Conservation (phyloP, 1,284 basidiomycete species). For the Sphaerobolus stellatus region DNA sequence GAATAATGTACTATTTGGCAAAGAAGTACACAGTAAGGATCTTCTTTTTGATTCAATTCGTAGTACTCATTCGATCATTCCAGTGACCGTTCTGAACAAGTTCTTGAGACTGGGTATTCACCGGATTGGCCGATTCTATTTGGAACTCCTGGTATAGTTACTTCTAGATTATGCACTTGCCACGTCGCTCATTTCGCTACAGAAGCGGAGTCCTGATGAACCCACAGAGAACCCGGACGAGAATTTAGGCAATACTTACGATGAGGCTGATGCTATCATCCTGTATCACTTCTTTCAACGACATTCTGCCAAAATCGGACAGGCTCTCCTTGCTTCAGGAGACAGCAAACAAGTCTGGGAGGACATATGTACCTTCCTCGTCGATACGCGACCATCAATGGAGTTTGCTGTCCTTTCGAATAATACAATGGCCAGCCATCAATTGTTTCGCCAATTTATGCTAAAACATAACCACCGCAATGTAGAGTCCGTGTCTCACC, state of each 20-base stretch:
- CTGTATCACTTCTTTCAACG: slow-evolving; percentile 82
- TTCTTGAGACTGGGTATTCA: slow-evolving; percentile 78
- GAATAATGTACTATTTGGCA: slow-evolving; percentile 90
- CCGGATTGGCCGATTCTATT: slow-evolving; percentile 80
- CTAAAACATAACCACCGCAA: slow-evolving; percentile 61
- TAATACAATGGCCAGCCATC: slow-evolving; percentile 51
- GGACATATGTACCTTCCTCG: slow-evolving; percentile 69
- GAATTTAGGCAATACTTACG: slow-evolving; percentile 71
- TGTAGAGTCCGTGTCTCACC: slow-evolving; percentile 58
- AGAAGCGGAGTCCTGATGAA: background rate
- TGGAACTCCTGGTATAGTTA: slow-evolving; percentile 70
- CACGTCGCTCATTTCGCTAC: slow-evolving; percentile 5
- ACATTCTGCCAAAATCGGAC: slow-evolving; percentile 81
- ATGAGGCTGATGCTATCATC: slow-evolving; percentile 79
- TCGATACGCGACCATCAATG: slow-evolving; percentile 72
- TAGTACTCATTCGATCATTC: background rate
- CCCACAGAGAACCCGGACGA: slow-evolving; percentile 43
- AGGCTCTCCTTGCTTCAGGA: slow-evolving; percentile 74
- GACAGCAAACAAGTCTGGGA: slow-evolving; percentile 78
- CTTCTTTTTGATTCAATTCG: background rate
- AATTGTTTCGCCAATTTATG: slow-evolving; percentile 70
- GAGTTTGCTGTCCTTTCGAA: slow-evolving; percentile 61
- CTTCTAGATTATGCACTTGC: slow-evolving; percentile 13
- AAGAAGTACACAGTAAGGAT: slow-evolving; percentile 65
- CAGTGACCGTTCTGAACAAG: slow-evolving; percentile 71